phyloP scores from a whole-genome alignment of 805 yeast species.

The Metschnikowia arizonensis region DNA sequence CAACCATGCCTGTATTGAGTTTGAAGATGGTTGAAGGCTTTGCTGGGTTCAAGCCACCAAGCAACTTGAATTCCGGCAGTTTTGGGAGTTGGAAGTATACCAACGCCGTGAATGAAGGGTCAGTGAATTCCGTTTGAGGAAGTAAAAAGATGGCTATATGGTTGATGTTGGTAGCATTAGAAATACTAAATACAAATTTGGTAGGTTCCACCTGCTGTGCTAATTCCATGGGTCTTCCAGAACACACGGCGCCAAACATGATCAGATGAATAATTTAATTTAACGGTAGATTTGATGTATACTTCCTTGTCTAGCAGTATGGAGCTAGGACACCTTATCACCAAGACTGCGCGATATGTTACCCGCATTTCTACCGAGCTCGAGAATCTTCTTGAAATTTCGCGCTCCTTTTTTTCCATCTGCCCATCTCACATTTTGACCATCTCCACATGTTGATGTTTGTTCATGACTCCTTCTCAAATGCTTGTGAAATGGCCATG shows the following conservation, averaged over 20 bases:
- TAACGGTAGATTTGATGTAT: neutral
- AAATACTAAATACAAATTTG: slow-evolving; percentile 61
- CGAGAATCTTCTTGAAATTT: slow-evolving; percentile 12
- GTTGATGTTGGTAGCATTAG: slow-evolving; percentile 61
- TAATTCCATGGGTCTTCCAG: slow-evolving; percentile 57
- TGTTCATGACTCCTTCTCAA: slow-evolving; percentile 13
- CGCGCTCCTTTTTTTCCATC: neutral
- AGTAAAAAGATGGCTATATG: slow-evolving; percentile 81
- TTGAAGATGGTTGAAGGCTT: slow-evolving; percentile 93
- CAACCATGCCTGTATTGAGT: slow-evolving; percentile 46
- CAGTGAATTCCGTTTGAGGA: slow-evolving; percentile 68
- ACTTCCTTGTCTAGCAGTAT: neutral
- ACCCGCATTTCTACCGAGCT: slow-evolving; percentile 7
- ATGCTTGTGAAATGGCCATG: slow-evolving; percentile 16
- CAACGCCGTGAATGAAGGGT: slow-evolving; percentile 70
- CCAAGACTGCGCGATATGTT: slow-evolving; percentile 5
- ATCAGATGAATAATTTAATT: no score
- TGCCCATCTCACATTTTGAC: neutral
- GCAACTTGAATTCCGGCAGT: slow-evolving; percentile 54
- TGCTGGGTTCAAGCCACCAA: slow-evolving; percentile 56
- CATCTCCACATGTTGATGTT: no score
- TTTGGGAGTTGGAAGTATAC: slow-evolving; percentile 82
- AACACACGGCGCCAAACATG: slow-evolving; percentile 76
- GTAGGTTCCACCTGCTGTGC: slow-evolving; percentile 66
- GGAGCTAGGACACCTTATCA: slow-evolving; percentile 1